phyloP scores from a whole-genome alignment of 2,329 filamentous ascomycete species.

The Zymoseptoria tritici region DNA sequence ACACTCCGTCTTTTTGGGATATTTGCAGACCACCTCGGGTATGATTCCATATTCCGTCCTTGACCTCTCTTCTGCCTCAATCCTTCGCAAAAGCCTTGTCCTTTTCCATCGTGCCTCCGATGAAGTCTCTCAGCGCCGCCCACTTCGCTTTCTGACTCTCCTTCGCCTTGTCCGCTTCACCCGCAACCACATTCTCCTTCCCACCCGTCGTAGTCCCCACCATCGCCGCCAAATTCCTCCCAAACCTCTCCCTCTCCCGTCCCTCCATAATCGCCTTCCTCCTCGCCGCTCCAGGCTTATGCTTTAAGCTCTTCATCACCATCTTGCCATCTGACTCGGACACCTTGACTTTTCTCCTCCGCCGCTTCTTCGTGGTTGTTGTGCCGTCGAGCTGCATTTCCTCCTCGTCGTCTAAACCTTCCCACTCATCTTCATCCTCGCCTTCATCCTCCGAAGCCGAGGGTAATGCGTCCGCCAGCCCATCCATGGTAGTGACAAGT shows the following conservation, averaged over 20 bases:
- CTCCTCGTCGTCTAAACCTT: slow-evolving; percentile 4
- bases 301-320: slow-evolving; percentile 65
- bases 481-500: slow-evolving; percentile 65
- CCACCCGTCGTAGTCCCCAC: slow-evolving; percentile 14
- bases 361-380: slow-evolving; percentile 14
- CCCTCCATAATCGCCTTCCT: slow-evolving; percentile 71
- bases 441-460: slow-evolving; percentile 43
- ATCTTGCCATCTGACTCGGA: slow-evolving; percentile 53
- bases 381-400: slow-evolving; percentile 14
- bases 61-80: slow-evolving; percentile 6
- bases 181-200: slow-evolving; percentile 7
- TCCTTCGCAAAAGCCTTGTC: slow-evolving; percentile 60
- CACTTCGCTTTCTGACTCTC: slow-evolving; percentile 55
- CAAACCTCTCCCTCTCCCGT: slow-evolving; percentile 77
- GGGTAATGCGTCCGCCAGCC: slow-evolving; percentile 73
- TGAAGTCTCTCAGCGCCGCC: slow-evolving; percentile 75
- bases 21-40: no score
- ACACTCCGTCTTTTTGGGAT: no score
- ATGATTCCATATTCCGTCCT: no score
- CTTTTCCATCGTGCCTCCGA: slow-evolving; percentile 81
- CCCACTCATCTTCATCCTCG: slow-evolving; percentile 31
- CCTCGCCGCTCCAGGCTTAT: slow-evolving; percentile 72
- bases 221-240: slow-evolving; percentile 72
- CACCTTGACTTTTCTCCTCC: slow-evolving; percentile 1
- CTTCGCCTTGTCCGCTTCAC: slow-evolving; percentile 17